phyloP scores from a whole-genome alignment of 148 eudicot species.

The Rhododendron kiyosumense region DNA sequence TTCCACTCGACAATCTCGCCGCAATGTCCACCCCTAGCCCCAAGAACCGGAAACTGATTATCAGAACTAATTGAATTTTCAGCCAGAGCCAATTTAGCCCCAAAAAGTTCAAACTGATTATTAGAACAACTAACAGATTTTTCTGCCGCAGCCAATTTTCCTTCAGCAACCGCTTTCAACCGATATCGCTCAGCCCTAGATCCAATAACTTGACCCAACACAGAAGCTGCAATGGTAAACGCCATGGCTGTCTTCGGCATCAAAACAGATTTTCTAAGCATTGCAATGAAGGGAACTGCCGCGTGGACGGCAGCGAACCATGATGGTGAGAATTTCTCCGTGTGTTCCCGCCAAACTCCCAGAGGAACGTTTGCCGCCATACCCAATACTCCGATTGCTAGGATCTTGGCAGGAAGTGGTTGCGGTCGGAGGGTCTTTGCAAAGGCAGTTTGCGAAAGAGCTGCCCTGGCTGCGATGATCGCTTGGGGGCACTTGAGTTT shows the following conservation, averaged over 20 bases:
- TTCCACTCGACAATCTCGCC: constrained; percentile 49
- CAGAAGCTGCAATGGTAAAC: constrained; percentile 86
- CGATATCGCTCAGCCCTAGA: constrained; percentile 90
- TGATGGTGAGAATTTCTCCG: constrained; percentile 83
- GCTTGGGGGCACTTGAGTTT: constrained; percentile 75
- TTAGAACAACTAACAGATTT: constrained; percentile 17
- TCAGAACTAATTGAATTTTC: constrained; percentile 20
- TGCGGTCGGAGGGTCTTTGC: constrained; percentile 91
- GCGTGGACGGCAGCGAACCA: constrained; percentile 98
- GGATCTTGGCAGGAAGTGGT: constrained; percentile 73
- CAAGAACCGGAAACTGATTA: constrained; percentile 16
- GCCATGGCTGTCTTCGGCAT: constrained; percentile 99
- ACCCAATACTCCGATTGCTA: constrained; percentile 75
- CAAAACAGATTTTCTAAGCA: constrained; percentile 78
- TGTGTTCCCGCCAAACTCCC: constrained; percentile 96
- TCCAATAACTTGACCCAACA: constrained; percentile 92
- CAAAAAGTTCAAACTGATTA: constrained; percentile 17
- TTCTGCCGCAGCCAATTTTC: constrained; percentile 18
- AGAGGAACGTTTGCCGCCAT: constrained; percentile 91
- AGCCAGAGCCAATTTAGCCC: constrained; percentile 18
- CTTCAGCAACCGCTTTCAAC: constrained; percentile 46
- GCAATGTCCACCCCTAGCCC: constrained; percentile 35
- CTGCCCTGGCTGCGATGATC: constrained; percentile 81
- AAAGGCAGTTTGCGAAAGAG: constrained; percentile 73
- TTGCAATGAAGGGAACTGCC: constrained; percentile 88